A percentile compares a stretch with the other conserved stretches of the same genome.
Conservation (phyloP, 2,329 filamentous ascomycete species). For the Aspergillus ustus region DNA sequence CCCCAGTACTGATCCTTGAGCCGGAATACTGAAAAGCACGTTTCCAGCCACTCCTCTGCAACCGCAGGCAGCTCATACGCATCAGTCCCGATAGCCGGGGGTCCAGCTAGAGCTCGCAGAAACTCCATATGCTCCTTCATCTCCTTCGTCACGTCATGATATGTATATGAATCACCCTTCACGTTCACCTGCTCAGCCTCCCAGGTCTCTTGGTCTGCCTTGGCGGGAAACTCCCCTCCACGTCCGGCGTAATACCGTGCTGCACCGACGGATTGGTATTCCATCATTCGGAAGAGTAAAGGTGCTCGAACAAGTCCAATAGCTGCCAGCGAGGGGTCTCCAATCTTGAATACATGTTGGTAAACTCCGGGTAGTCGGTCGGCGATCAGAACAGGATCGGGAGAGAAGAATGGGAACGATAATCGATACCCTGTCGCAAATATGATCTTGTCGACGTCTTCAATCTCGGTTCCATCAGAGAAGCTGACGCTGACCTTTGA, state of each 20-base stretch:
- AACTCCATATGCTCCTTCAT: conserved; percentile 48
- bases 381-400: conserved; percentile 27
- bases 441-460: conserved; percentile 32
- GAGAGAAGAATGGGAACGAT: conserved; percentile 35
- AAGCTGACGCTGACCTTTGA: conserved; percentile 24
- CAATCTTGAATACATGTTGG: conserved; percentile 36
- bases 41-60: conserved; percentile 39
- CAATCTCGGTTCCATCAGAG: conserved; percentile 24
- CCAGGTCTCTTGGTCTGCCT: conserved; percentile 32
- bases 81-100: conserved; percentile 42
- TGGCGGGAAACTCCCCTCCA: conserved; percentile 26
- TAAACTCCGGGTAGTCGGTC: conserved; percentile 33
- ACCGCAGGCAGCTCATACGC: conserved; percentile 44
- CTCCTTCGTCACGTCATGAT: conserved; percentile 34
- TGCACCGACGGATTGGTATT: conserved; percentile 37
- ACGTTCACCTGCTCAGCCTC: conserved; percentile 28
- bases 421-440: conserved; percentile 39
- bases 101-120: conserved; percentile 44
- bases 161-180: conserved; percentile 26
- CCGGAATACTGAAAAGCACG: conserved; percentile 24
- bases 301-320: conserved; percentile 35
- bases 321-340: conserved; percentile 35
- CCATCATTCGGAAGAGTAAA: conserved; percentile 36
- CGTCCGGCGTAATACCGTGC: conserved; percentile 34
- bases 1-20: conserved; percentile 29